Evolutionary conservation across 2,329 filamentous ascomycete genomes (phyloP), one percentile per base, ranked within the genome.

Genomic region (Botrytis aclada): DNA sequence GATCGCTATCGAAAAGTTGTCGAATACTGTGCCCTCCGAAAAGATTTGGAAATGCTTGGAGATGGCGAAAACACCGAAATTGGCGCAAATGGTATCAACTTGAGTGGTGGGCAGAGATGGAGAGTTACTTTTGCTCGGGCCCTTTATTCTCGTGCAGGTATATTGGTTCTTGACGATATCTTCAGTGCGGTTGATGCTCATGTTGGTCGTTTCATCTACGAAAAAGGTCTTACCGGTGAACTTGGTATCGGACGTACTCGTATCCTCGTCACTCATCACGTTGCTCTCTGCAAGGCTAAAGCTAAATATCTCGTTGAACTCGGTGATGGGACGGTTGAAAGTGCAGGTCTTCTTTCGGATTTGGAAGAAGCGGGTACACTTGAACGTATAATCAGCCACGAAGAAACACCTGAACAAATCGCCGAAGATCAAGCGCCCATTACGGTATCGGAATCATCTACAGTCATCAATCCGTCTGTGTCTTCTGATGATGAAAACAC

Each of bases 91-190:
- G 93, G 93, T 10, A 93, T 96, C 77, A 95, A 95, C 77, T 84
- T 97, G 10, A 94, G 91, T 74, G 93, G 94, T 75, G 94, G 93
- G 0, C 93, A 97, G 81, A 90, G 93, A 78, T 95, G 93, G 92
- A 88, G 93, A 70, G 87, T 96, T 45, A 93, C 92, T 0, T 89
- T 97, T 77, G 93, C 93, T 2, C 86, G 93, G 64, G 93, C 93
- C 0, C 84, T 96, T 29, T 96, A 96, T 81, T 95, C 92, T 2
- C 86, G 93, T 22, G 92, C 92, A 1, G 90, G 91, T 0, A 90
- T 94, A 75, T 84, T 97, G 8, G 84, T 96, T 29, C 85, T 96
- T 78, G 93, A 97, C 80, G 93, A 97, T 79, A 93, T 95, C 58
- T 95, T 97, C 81, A 93, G 91, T 79, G 80, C 93, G 16, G 89